A percentile compares a stretch with the other conserved stretches of the same genome.
phyloP scores from a whole-genome alignment of 768 basidiomycete genomes.

The Serendipita indica region DNA sequence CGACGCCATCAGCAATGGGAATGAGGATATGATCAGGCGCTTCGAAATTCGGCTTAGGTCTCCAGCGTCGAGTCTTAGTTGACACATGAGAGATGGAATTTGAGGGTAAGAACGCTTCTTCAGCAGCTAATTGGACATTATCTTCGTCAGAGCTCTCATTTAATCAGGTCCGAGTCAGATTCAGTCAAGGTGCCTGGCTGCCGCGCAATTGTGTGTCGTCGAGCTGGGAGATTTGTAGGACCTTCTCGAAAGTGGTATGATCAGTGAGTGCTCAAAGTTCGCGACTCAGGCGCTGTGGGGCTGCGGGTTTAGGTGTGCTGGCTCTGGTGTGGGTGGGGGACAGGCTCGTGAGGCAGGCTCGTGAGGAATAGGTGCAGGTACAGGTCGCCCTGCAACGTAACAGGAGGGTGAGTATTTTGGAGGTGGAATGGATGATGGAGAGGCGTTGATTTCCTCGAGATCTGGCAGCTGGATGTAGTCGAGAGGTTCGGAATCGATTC shows the following conservation, averaged over 20 bases:
- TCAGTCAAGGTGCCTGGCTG: background rate
- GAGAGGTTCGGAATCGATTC: background rate
- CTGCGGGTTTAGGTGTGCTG: background rate
- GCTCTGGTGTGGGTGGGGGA: background rate
- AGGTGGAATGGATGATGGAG: too few relatives aligned
- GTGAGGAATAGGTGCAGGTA: too few relatives aligned
- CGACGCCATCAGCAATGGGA: conserved; percentile 12
- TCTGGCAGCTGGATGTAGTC: background rate
- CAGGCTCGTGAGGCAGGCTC: background rate
- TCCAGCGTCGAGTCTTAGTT: background rate
- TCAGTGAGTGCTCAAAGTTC: background rate
- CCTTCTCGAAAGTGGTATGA: background rate
- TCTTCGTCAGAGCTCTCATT: background rate
- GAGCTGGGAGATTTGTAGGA: background rate
- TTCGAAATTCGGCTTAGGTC: background rate
- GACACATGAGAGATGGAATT: background rate
- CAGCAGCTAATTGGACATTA: too few relatives aligned
- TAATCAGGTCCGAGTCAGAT: background rate
- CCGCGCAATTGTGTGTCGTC: background rate
- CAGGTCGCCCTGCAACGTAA: background rate
- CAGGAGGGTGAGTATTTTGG: background rate
- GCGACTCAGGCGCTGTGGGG: background rate
- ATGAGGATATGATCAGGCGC: background rate
- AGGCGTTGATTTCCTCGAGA: too few relatives aligned
- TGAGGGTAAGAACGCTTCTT: too few relatives aligned